Evolutionary conservation across 768 basidiomycete species (phyloP).

Genomic region (Suillus sp.): DNA sequence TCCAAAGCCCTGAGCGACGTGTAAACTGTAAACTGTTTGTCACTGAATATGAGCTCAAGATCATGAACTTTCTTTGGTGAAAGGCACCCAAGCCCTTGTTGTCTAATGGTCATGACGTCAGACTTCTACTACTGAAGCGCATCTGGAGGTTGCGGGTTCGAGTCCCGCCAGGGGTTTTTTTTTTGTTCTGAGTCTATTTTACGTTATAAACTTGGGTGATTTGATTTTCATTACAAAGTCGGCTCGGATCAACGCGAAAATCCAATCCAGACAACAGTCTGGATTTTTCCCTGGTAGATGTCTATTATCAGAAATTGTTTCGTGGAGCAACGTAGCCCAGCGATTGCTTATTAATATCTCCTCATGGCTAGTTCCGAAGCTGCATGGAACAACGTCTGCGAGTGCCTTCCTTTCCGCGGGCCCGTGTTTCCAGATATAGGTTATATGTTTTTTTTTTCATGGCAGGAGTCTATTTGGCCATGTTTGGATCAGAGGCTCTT

Average conservation of each 20-base stretch:
- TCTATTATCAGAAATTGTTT: neutral
- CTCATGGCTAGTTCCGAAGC: neutral
- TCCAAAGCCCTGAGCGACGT: too few relatives aligned
- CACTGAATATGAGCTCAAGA: neutral
- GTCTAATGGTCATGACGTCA: constrained; percentile 93
- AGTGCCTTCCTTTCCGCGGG: neutral
- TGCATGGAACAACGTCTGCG: neutral
- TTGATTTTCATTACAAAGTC: neutral
- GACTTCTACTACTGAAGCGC: constrained; percentile 58
- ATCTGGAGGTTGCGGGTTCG: constrained; percentile 90
- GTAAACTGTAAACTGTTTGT: too few relatives aligned
- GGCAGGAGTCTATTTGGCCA: neutral
- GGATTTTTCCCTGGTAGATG: neutral
- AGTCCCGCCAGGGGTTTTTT: constrained; percentile 77
- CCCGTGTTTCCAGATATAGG: neutral
- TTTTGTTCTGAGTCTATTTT: constrained; percentile 5
- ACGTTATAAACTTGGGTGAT: neutral
- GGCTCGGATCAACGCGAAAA: neutral
- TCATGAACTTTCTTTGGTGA: neutral
- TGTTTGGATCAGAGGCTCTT: constrained; percentile 4
- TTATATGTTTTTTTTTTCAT: neutral
- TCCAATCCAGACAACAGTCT: neutral
- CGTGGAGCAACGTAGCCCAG: neutral
- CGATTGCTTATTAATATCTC: neutral
- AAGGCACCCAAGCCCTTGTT: constrained; percentile 58